A percentile compares a stretch with the other conserved stretches of the same genome.
These are phyloP conservation scores for Cryphonectria japonica DNA, from an alignment of 2,329 filamentous ascomycete species.

Conservation along the genomic window DNA sequence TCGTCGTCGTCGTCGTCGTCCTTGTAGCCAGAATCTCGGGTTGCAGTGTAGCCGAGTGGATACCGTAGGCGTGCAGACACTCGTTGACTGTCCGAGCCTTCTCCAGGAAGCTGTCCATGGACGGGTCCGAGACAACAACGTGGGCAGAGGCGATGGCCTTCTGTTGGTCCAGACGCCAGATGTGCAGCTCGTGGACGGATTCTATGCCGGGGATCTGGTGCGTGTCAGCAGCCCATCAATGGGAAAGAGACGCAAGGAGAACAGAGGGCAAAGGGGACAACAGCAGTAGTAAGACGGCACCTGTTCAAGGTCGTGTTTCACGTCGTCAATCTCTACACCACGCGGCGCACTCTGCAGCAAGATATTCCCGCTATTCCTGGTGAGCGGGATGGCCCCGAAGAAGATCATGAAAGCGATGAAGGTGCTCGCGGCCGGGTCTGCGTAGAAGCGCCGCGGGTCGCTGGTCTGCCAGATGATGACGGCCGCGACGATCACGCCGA, in stretches of 20 bases:
- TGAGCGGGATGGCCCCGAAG: conserved; percentile 63
- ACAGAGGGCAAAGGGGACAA: not conserved
- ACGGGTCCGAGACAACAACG: conserved; percentile 62
- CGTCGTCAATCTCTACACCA: conserved; percentile 62
- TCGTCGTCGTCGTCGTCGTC: conserved; percentile 35
- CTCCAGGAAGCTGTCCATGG: conserved; percentile 61
- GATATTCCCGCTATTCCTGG: conserved; percentile 65
- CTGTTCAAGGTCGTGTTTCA: conserved; percentile 71
- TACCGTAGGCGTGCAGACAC: conserved; percentile 73
- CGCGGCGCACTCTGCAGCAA: conserved; percentile 68
- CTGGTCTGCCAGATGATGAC: conserved; percentile 69
- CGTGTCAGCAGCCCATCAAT: not conserved
- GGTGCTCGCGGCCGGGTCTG: conserved; percentile 70
- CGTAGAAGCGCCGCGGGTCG: conserved; percentile 66
- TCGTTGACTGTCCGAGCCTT: conserved; percentile 66
- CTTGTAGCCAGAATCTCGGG: conserved; percentile 54
- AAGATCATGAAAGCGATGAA: conserved; percentile 76
- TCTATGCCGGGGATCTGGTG: conserved; percentile 65
- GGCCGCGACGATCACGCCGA: conserved; percentile 73
- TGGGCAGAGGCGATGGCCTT: conserved; percentile 73
- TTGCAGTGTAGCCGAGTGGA: conserved; percentile 73
- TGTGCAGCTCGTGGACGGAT: conserved; percentile 72
- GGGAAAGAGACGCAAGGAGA: not conserved
- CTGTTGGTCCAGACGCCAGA: conserved; percentile 73
- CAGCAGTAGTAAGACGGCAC: conserved; percentile 40